Percentiles rank a stretch among this genome's conserved stretches.
Evolutionary conservation across 768 basidiomycete species (phyloP).

Genomic region (Astraeus odoratus): DNA sequence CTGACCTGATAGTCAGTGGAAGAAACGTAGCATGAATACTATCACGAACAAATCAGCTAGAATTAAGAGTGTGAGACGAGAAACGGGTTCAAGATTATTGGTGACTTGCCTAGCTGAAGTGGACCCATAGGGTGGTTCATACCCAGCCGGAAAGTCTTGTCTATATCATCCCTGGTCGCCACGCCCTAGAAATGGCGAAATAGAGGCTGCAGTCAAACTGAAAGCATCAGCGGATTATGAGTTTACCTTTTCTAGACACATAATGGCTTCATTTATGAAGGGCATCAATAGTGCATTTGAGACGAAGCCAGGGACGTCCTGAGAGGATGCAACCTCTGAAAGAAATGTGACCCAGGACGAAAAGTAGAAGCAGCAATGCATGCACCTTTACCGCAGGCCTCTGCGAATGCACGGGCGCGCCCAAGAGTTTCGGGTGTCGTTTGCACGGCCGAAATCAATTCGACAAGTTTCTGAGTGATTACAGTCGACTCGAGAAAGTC

Average conservation of each 20-base stretch:
- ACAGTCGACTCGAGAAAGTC: neutral
- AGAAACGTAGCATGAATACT: neutral
- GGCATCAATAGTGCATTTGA: constrained; percentile 95
- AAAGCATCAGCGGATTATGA: neutral
- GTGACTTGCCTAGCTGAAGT: constrained; percentile 62
- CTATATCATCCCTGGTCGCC: constrained; percentile 92
- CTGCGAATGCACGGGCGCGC: constrained; percentile 72
- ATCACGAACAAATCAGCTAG: constrained; percentile 27
- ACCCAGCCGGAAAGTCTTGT: constrained; percentile 87
- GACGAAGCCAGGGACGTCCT: constrained; percentile 94
- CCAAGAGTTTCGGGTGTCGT: constrained; percentile 72
- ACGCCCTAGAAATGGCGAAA: constrained; percentile 50
- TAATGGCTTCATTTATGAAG: constrained; percentile 95
- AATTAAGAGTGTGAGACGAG: constrained; percentile 4
- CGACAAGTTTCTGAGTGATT: constrained; percentile 72
- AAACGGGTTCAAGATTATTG: neutral
- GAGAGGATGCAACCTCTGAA: constrained; percentile 83
- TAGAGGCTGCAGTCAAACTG: neutral
- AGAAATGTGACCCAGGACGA: neutral
- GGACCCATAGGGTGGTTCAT: constrained; percentile 97
- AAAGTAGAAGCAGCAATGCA: neutral
- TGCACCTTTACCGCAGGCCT: constrained; percentile 83
- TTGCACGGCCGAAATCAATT: constrained; percentile 90
- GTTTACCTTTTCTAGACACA: constrained; percentile 86
- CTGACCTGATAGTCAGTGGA: constrained; percentile 32